Percentiles rank a stretch among this genome's conserved stretches.
These are phyloP conservation scores for Sclerotinia sclerotiorum DNA, from an alignment of 2,329 filamentous ascomycete species.

Conservation along the genomic window DNA sequence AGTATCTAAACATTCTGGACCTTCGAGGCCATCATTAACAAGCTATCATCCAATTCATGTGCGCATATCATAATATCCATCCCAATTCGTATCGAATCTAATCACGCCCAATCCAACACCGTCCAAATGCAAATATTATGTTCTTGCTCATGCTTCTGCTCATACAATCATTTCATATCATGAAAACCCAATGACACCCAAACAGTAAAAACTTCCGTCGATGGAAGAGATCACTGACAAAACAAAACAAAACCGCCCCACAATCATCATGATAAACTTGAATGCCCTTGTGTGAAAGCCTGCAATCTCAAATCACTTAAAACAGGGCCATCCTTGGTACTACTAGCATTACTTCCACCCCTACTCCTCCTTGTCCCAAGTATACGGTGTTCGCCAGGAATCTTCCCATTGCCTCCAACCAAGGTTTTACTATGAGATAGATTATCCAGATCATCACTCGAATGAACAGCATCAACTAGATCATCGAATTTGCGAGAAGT, in stretches of 20 bases:
- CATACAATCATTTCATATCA: conserved; percentile 16
- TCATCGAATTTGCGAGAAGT: conserved; percentile 33
- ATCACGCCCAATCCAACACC: conserved; percentile 15
- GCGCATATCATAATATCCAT: conserved; percentile 14
- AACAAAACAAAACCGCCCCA: not conserved
- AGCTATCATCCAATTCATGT: conserved; percentile 13
- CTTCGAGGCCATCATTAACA: conserved; percentile 13
- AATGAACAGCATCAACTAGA: conserved; percentile 29
- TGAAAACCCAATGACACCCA: not conserved
- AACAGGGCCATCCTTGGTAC: conserved; percentile 25
- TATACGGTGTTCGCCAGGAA: conserved; percentile 21
- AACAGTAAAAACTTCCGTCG: not conserved
- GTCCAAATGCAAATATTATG: conserved; percentile 11
- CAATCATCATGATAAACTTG: conserved; percentile 12
- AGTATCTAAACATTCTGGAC: conserved; percentile 13
- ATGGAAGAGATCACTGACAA: not conserved
- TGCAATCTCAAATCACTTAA: conserved; percentile 16
- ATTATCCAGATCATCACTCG: conserved; percentile 21
- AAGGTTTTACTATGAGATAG: conserved; percentile 16
- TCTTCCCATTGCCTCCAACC: conserved; percentile 21
- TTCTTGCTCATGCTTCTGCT: conserved; percentile 12
- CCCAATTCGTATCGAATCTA: conserved; percentile 12
- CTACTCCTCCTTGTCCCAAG: conserved; percentile 25
- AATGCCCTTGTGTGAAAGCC: conserved; percentile 14
- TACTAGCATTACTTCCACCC: conserved; percentile 28